Base-by-base conservation (phyloP, 2,329 filamentous ascomycete genomes). In the Scortechinia acanthostroma region DNA sequence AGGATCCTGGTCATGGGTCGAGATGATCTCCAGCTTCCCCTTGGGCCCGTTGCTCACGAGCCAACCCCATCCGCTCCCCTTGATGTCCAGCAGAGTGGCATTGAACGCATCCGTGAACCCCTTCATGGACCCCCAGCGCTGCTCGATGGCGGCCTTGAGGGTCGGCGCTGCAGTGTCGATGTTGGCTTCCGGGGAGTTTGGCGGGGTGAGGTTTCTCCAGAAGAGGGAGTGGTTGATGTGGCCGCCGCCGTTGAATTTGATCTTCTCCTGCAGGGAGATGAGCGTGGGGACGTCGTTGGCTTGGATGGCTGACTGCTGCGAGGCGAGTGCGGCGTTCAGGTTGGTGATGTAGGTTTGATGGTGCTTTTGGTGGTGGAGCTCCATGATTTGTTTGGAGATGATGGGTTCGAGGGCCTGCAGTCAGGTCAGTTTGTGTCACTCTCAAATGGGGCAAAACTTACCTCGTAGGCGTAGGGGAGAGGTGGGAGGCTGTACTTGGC, bases 171-270 rank as follows among this genome's bases (percentile, higher is more conserved):
- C 25, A 19, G 35, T 15, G 6, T 13, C 17, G 25, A 30, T 10
- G 10, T 30, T 30, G 10, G 10, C 35, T 6, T 40, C 6, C 10
- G 35, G 35, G 0, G 61, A 47, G 2, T 66, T 68, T 14, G 57
- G 59, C 2, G 69, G 58, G 0, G 69, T 61, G 13, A 83, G 68
- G 53, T 80, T 82, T 56, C 74, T 71, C 80, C 80, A 86, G 68
- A 85, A 85, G 30, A 85, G 71, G 2, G 73, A 76, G 63, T 86
- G 81, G 58, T 86, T 86, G 58, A 83, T 76, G 62, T 86, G 80
- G 3, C 81, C 81, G 22, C 81, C 81, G 21, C 75, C 80, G 52
- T 83, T 77, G 66, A 84, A 85, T 47, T 75, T 76, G 59, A 84
- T 74, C 46, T 69, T 69, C 33, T 71, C 66, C 51, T 79, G 75